Percentiles rank a stretch among this genome's conserved stretches.
Conservation (phyloP, 352 stramenopile genomes). For the Globisporangium lucens region DNA sequence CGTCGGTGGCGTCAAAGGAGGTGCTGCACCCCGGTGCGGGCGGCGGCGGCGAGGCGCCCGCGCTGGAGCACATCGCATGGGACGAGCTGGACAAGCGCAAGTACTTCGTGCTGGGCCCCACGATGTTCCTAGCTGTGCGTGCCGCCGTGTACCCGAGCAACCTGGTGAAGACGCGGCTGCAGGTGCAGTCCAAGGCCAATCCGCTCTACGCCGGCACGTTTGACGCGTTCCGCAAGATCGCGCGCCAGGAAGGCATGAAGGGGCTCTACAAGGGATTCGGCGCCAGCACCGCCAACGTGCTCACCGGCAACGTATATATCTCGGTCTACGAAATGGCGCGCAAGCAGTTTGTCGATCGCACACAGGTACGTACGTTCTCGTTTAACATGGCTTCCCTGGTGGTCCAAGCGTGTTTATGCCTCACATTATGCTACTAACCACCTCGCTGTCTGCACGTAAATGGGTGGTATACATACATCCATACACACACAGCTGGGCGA, state of each 20-base stretch:
- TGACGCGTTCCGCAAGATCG: slow-evolving; percentile 84
- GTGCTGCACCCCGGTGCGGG: neutral
- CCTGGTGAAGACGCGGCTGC: slow-evolving; percentile 86
- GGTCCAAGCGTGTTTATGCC: neutral
- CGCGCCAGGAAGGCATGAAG: slow-evolving; percentile 64
- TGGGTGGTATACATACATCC: neutral
- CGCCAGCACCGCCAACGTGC: slow-evolving; percentile 80
- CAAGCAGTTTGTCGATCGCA: slow-evolving; percentile 62
- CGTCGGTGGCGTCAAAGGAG: neutral
- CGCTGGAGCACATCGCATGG: slow-evolving; percentile 83
- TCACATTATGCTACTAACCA: neutral
- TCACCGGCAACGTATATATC: slow-evolving; percentile 89
- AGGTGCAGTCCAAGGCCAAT: slow-evolving; percentile 72
- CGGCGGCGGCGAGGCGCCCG: slow-evolving; percentile 14
- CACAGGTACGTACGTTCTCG: slow-evolving; percentile 29
- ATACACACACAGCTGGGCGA: slow-evolving; percentile 31
- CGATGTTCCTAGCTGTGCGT: slow-evolving; percentile 79
- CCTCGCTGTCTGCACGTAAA: neutral
- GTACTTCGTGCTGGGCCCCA: slow-evolving; percentile 83
- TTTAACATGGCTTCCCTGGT: slow-evolving; percentile 3
- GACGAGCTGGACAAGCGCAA: slow-evolving; percentile 87
- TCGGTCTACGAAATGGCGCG: slow-evolving; percentile 84
- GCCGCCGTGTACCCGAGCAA: slow-evolving; percentile 86
- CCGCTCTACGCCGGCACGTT: slow-evolving; percentile 78
- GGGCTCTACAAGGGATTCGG: slow-evolving; percentile 88